Base-by-base conservation (phyloP, 768 basidiomycete species). In the Trametes elegans region DNA sequence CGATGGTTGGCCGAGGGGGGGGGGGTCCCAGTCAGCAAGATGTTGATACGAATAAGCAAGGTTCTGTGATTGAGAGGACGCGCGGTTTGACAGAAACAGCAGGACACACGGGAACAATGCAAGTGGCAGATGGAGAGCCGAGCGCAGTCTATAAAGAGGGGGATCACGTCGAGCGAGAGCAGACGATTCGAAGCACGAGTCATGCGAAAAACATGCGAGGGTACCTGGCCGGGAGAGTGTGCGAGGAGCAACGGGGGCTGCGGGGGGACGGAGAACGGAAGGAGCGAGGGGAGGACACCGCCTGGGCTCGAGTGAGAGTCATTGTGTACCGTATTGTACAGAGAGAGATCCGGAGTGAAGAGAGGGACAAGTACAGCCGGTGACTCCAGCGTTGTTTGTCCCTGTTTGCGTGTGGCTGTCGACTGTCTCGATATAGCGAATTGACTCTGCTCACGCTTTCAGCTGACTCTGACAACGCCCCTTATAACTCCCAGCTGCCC, bases 401-500 rank as follows among this genome's bases (percentile, higher is more conserved):
- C 42, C 19, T 59, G 58, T 59, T 59, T 55, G 49, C 35, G 28
- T 39, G 53, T 55, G 58, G 58, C 58, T 45, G 53, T 45, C 44
- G 50, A 43, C 26, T 3, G 26, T n/a, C 45, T 48, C 50, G 56
- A 57, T 58, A 43, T 53, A 38, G 35, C 57, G 50, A 58, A 11
- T 49, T 59, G 57, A 59, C 57, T 59, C 57, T 53, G 46, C 49
- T 44, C 47, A 43, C 46, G 50, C 47, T 41, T 53, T 5, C 57
- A 58, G 41, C 57, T 60, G 59, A 60, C 59, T 60, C 62, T 56
- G 16, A 14, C 49, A 24, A 39, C 48, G 53, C 54, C 58, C 60
- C 53, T 57, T 55, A 59, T 61, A 61, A 42, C 42, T 34, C 49
- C 41, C 27, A 47, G 16, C 35, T 16, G 24, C 48, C 41, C 55